Conservation (phyloP, 1,284 basidiomycete genomes). For the Athelia psychrophila region DNA sequence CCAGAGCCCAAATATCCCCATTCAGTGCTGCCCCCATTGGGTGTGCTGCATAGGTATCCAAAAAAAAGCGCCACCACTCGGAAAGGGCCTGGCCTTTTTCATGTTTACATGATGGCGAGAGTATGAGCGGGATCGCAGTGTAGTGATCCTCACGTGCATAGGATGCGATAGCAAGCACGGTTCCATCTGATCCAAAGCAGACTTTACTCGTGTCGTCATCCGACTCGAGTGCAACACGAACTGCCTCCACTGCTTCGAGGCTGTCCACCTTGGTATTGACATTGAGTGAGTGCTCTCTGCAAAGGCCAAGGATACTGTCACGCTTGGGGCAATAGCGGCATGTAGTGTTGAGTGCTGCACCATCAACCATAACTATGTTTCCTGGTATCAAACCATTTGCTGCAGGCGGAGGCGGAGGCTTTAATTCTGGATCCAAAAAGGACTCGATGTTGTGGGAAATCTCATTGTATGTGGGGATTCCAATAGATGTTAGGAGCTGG, state of each 20-base stretch:
- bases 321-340: conserved; percentile 12
- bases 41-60: conserved; percentile 13
- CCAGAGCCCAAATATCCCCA: conserved; percentile 20
- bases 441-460: conserved; percentile 15
- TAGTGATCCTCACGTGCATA: conserved; percentile 17
- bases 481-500: conserved; percentile 13
- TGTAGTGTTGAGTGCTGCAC: conserved; percentile 19
- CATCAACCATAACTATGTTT: conserved; percentile 22
- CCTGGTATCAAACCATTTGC: conserved; percentile 6
- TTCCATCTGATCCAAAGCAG: conserved; percentile 22
- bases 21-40: conserved; percentile 12
- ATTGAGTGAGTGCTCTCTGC: conserved; percentile 16
- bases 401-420: conserved; percentile 6
- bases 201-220: conserved; percentile 2
- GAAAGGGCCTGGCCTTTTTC: conserved; percentile 17
- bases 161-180: conserved; percentile 22
- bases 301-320: conserved; percentile 18
- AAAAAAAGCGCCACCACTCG: conserved; percentile 12
- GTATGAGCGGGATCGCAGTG: conserved; percentile 14
- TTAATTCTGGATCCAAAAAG: conserved; percentile 14
- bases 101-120: conserved; percentile 23
- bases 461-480: conserved; percentile 14
- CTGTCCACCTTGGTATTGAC: conserved; percentile 11
- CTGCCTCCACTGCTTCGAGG: conserved; percentile 11
- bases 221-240: conserved; percentile 7